phyloP scores from a whole-genome alignment of 2,329 filamentous ascomycete species.

The Plectosphaerella cucumerina region DNA sequence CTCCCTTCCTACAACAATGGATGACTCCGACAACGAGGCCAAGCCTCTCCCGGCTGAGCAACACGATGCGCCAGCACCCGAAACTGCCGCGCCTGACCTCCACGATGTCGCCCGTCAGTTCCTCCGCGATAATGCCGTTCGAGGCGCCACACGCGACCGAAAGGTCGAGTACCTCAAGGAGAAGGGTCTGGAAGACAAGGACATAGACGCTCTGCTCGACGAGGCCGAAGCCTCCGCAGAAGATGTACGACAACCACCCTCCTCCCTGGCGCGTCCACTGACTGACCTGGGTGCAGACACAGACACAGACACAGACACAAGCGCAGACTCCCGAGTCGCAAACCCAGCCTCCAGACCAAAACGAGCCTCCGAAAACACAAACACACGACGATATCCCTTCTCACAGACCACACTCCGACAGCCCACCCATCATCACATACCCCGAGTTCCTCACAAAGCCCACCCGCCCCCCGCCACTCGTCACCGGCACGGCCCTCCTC shows the following conservation, averaged over 20 bases:
- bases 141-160: conserved; percentile 62
- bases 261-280: background rate
- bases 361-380: conserved; percentile 1
- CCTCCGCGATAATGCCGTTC: conserved; percentile 69
- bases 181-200: conserved; percentile 65
- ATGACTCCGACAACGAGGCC: conserved; percentile 18
- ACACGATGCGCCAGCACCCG: background rate
- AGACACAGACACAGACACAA: background rate
- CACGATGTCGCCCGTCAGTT: conserved; percentile 68
- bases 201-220: conserved; percentile 64
- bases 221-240: conserved; percentile 12
- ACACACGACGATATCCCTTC: conserved; percentile 6
- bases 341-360: background rate
- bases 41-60: conserved; percentile 11
- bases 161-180: conserved; percentile 73
- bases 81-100: conserved; percentile 25
- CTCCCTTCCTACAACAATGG: conserved; percentile 16
- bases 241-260: background rate
- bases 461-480: conserved; percentile 52
- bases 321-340: conserved; percentile 2
- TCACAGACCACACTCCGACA: conserved; percentile 31
- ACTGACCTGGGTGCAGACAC: background rate
- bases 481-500: conserved; percentile 55
- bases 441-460: conserved; percentile 63
- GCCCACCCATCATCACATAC: conserved; percentile 62